These are phyloP conservation scores for Drosera spatulata DNA, from an alignment of 179 eudicot species.

Conservation along the genomic window DNA sequence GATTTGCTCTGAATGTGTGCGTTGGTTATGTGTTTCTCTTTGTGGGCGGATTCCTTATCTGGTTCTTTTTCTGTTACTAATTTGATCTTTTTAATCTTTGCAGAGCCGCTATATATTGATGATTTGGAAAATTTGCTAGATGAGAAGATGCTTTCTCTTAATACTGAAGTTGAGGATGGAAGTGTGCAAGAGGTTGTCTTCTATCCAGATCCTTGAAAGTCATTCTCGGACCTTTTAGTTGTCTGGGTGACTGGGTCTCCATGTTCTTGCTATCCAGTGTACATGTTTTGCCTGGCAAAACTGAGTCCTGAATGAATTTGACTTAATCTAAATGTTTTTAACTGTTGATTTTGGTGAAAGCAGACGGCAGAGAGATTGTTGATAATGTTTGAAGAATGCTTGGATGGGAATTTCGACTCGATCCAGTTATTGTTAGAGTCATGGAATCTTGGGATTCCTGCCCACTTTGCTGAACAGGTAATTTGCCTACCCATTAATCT, in stretches of 20 bases:
- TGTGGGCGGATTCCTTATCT: too few species aligned
- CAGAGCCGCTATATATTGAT: constrained; percentile 33
- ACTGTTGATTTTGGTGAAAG: not conserved
- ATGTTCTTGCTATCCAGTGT: not conserved
- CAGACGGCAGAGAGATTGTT: constrained; percentile 65
- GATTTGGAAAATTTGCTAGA: constrained; percentile 56
- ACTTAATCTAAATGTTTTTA: not conserved
- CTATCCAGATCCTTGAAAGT: constrained; percentile 2
- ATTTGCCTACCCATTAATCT: not conserved
- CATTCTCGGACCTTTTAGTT: not conserved
- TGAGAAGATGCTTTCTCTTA: constrained; percentile 44
- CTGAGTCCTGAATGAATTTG: not conserved
- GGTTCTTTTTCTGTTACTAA: too few species aligned
- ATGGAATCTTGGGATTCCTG: constrained; percentile 10
- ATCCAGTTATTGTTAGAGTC: constrained; percentile 39
- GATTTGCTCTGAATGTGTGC: too few species aligned
- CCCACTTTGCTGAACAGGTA: constrained; percentile 41
- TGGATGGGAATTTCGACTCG: constrained; percentile 46
- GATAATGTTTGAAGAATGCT: constrained; percentile 71
- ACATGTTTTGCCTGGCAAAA: not conserved
- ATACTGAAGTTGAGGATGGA: constrained; percentile 49
- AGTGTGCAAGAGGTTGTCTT: constrained; percentile 62
- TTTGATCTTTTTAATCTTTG: constrained; percentile 1
- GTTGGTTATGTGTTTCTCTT: too few species aligned
- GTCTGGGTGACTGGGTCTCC: not conserved